Percentiles rank a stretch among this genome's conserved stretches.
phyloP scores from a whole-genome alignment of 2,329 filamentous ascomycete genomes.

The Rugonectria rugulosa region DNA sequence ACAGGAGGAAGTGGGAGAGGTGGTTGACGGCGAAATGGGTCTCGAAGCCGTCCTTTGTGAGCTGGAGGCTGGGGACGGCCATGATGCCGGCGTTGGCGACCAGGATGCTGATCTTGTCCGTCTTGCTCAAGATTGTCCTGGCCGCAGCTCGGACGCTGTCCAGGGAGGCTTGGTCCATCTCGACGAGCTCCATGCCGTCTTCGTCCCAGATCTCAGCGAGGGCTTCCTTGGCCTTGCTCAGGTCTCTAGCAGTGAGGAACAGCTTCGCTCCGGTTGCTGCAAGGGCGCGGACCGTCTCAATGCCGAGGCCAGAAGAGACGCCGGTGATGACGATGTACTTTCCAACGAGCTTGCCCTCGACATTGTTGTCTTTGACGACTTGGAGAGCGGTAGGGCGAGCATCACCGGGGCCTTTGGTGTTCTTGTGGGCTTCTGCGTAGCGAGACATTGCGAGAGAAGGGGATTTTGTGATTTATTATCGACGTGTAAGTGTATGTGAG shows the following conservation, averaged over 20 bases:
- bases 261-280: conserved; percentile 4
- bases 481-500: background rate
- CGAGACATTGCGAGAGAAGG: conserved; percentile 6
- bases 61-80: conserved; percentile 33
- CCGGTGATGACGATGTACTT: conserved; percentile 23
- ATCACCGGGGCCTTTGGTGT: conserved; percentile 23
- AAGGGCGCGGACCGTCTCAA: conserved; percentile 13
- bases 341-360: conserved; percentile 11
- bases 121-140: conserved; percentile 39
- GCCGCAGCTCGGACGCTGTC: conserved; percentile 39
- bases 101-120: conserved; percentile 48
- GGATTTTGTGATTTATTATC: background rate
- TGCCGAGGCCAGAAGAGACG: conserved; percentile 9
- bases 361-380: conserved; percentile 8
- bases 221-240: conserved; percentile 3
- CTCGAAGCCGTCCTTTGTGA: conserved; percentile 35
- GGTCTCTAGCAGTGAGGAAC: conserved; percentile 8
- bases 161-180: conserved; percentile 27
- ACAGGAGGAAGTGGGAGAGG: conserved; percentile 38
- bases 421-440: conserved; percentile 1
- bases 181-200: conserved; percentile 6
- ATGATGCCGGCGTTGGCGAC: conserved; percentile 54
- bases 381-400: conserved; percentile 25
- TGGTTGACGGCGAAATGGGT: conserved; percentile 39
- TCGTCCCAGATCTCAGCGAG: conserved; percentile 7